These are phyloP conservation scores for Neurospora hispaniola DNA, from an alignment of 495 filamentous ascomycete genomes.

Conservation along the genomic window DNA sequence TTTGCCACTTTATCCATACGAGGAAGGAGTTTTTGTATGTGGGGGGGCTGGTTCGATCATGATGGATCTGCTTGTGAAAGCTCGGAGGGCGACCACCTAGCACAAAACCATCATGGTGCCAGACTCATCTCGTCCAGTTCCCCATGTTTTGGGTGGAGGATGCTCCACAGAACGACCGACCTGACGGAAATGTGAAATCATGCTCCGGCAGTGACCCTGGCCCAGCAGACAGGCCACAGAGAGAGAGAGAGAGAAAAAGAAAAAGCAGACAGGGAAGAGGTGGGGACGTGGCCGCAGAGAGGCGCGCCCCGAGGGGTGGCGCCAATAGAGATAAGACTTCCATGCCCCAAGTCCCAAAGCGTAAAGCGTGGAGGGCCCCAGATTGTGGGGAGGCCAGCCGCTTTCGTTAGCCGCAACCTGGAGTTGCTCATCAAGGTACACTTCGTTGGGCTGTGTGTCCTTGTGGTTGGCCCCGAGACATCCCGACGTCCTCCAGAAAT, in stretches of 20 bases:
- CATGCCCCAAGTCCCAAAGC: not conserved
- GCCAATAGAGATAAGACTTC: slow-evolving; percentile 18
- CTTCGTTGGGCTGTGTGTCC: not conserved
- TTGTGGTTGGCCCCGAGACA: not conserved
- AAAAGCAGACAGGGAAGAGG: not conserved
- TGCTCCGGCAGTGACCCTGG: not conserved
- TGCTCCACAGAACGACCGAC: not conserved
- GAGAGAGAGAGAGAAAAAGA: not conserved
- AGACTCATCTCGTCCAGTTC: not conserved
- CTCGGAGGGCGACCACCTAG: not conserved
- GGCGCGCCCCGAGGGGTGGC: slow-evolving; percentile 13
- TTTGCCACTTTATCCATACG: not conserved
- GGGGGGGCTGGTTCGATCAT: not conserved
- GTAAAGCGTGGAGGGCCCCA: slow-evolving; percentile 11
- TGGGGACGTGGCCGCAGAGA: slow-evolving; percentile 13
- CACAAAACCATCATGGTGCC: slow-evolving; percentile 1
- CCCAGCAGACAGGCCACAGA: not conserved
- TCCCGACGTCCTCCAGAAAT: not conserved
- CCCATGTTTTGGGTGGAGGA: slow-evolving; percentile 1
- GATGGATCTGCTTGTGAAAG: not conserved
- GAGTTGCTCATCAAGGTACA: not conserved
- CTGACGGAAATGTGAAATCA: not conserved
- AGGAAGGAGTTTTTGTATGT: not conserved
- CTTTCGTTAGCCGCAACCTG: not conserved
- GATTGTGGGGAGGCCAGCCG: slow-evolving; percentile 7